Base-by-base conservation (phyloP, 73 alveolate genomes). In the Symbiodinium pilosum region DNA sequence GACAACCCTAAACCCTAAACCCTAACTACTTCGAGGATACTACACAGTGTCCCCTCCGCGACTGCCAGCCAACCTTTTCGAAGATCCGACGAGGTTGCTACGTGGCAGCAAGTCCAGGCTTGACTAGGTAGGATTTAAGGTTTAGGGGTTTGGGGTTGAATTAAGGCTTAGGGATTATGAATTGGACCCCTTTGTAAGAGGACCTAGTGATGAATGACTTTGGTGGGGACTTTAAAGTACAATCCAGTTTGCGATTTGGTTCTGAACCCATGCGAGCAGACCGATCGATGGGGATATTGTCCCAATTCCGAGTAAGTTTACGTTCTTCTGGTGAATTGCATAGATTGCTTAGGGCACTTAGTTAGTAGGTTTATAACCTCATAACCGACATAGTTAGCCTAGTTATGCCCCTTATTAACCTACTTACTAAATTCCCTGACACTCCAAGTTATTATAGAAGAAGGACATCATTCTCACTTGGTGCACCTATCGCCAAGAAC, bases 41-140 rank as follows among this genome's bases (percentile, higher is more conserved):
- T 83, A 83, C 83, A 84, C 94, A 0, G 94, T 86, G 43, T 73
- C 86, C 16, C 99, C 99, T 26, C 99, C 99, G 28, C 54, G 99
- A 34, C 64, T 93, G 68, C 69, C 94, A 11, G 93, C 93, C 26
- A 85, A 93, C 43, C 52, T 93, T 43, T 93, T 93, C 81, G 98
- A 93, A 52, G 92, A 93, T 93, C 93, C 98, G 14, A 64, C 98
- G 77, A 93, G 36, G 77, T 12, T 64, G 36, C 38, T 64, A 9
- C 32, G 16, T 2, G 40, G 77, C 75, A 47, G 6, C 59, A 47
- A 9, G 59, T 47, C 16, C 64, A 47, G 64, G 64, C 24, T 47
- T 47, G 24, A 47, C 24, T 7, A 16, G 7, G 7, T 47, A 47
- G 64, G 64, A 16, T 47, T 47, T 16, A 47, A 16, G 64, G 64